These are phyloP conservation scores for Myxozyma nipponensis DNA, from an alignment of 805 yeast species.

Conservation along the genomic window DNA sequence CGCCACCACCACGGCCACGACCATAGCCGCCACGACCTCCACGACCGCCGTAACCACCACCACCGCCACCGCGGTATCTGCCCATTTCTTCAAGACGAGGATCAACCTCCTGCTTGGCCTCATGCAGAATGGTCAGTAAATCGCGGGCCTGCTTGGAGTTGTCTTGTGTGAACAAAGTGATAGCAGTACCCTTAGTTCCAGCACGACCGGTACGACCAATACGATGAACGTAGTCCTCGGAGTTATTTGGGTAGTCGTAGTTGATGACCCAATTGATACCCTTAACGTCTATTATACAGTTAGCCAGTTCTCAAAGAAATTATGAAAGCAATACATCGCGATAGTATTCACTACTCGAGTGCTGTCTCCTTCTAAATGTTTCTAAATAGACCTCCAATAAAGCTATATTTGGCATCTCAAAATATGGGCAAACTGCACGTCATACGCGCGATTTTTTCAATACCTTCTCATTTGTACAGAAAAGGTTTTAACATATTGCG, in stretches of 20 bases:
- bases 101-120: constrained; percentile 90
- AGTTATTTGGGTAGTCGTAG: constrained; percentile 96
- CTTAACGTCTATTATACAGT: constrained; percentile 73
- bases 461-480: too few species aligned
- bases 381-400: too few species aligned
- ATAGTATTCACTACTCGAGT: too few species aligned
- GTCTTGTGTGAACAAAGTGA: constrained; percentile 86
- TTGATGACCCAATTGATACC: constrained; percentile 92
- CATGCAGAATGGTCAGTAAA: constrained; percentile 82
- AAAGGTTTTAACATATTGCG: too few species aligned
- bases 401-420: too few species aligned
- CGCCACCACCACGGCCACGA: constrained; percentile 43
- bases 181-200: constrained; percentile 92
- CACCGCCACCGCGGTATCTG: constrained; percentile 68
- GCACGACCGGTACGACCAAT: constrained; percentile 99
- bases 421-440: too few species aligned
- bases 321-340: too few species aligned
- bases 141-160: constrained; percentile 87
- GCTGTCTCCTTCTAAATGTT: too few species aligned
- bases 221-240: constrained; percentile 97
- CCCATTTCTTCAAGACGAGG: constrained; percentile 72
- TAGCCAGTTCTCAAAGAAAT: too few species aligned
- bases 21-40: constrained; percentile 51
- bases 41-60: constrained; percentile 54
- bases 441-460: too few species aligned